Evolutionary conservation across 139 green algal species (phyloP).

Genomic region (Chlamydomonas eustigma): DNA sequence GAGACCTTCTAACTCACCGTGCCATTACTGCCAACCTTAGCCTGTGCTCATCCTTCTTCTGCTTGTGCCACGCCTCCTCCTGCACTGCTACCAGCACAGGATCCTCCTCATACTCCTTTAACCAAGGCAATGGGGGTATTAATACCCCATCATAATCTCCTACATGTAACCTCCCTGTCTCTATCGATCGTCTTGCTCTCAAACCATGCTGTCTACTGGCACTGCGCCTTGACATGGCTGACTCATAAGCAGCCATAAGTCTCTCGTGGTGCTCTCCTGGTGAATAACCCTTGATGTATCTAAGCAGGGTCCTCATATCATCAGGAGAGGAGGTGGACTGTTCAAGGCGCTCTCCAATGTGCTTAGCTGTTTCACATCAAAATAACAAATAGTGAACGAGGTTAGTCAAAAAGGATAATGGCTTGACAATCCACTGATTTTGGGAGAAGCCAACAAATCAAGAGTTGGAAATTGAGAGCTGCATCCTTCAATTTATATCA

Average conservation of each 20-base stretch:
- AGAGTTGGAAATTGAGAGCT: no score
- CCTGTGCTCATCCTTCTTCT: not conserved
- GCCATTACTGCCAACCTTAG: not conserved
- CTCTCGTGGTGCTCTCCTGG: not conserved
- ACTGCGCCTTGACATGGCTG: not conserved
- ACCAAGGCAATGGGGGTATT: not conserved
- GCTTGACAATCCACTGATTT: no score
- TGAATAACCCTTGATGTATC: not conserved
- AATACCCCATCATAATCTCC: not conserved
- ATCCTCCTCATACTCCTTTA: not conserved
- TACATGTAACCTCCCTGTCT: not conserved
- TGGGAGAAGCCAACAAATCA: no score
- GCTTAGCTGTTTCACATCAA: not conserved
- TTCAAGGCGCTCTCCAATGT: not conserved
- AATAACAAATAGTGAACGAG: no score
- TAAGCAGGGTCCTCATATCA: slow-evolving; percentile 1
- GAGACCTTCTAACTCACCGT: not conserved
- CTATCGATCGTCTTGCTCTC: not conserved
- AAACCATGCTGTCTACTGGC: not conserved
- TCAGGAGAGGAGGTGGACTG: not conserved
- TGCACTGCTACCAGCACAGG: not conserved
- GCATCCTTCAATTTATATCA: no score
- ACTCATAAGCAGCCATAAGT: not conserved
- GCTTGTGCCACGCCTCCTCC: not conserved
- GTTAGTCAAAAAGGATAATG: no score